These are phyloP conservation scores for Clonostachys sp. DNA, from an alignment of 2,329 filamentous ascomycete species.

Conservation along the genomic window DNA sequence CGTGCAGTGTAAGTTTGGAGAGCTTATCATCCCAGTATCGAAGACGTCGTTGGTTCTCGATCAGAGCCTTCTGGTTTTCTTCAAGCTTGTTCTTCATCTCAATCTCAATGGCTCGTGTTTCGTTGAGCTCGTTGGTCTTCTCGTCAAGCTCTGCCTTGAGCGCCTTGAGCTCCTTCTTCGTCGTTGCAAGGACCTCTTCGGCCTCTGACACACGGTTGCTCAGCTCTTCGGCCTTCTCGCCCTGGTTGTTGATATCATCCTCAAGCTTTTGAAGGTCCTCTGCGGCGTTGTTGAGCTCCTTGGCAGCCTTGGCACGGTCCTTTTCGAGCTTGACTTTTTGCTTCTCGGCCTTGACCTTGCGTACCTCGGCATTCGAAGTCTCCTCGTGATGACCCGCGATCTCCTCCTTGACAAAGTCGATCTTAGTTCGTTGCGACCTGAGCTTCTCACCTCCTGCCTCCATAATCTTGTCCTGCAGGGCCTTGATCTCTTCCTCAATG, in stretches of 20 bases:
- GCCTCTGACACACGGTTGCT: slow-evolving; percentile 75
- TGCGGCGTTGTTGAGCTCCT: slow-evolving; percentile 69
- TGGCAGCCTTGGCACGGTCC: slow-evolving; percentile 70
- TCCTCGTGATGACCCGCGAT: slow-evolving; percentile 77
- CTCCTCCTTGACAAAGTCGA: slow-evolving; percentile 83
- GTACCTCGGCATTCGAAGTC: slow-evolving; percentile 80
- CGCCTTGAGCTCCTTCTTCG: slow-evolving; percentile 73
- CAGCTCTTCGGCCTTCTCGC: slow-evolving; percentile 68
- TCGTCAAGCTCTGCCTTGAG: slow-evolving; percentile 85
- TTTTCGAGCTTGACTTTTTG: slow-evolving; percentile 83
- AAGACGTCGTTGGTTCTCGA: slow-evolving; percentile 80
- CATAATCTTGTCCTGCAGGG: slow-evolving; percentile 95
- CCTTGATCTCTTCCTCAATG: slow-evolving; percentile 89
- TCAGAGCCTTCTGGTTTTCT: slow-evolving; percentile 85
- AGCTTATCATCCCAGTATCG: slow-evolving; percentile 89
- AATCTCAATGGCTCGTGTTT: slow-evolving; percentile 84
- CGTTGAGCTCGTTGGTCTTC: slow-evolving; percentile 81
- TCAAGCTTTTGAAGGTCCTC: slow-evolving; percentile 75
- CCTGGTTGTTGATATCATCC: slow-evolving; percentile 73
- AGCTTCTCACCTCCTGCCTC: slow-evolving; percentile 93
- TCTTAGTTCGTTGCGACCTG: slow-evolving; percentile 82
- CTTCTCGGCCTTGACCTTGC: slow-evolving; percentile 91
- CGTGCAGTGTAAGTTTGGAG: slow-evolving; percentile 76
- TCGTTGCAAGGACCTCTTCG: slow-evolving; percentile 69
- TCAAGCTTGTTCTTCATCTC: slow-evolving; percentile 99